A percentile compares a stretch with the other conserved stretches of the same genome.
These are phyloP conservation scores for Hanseniaspora osmophila DNA, from an alignment of 805 yeast species.

Conservation along the genomic window DNA sequence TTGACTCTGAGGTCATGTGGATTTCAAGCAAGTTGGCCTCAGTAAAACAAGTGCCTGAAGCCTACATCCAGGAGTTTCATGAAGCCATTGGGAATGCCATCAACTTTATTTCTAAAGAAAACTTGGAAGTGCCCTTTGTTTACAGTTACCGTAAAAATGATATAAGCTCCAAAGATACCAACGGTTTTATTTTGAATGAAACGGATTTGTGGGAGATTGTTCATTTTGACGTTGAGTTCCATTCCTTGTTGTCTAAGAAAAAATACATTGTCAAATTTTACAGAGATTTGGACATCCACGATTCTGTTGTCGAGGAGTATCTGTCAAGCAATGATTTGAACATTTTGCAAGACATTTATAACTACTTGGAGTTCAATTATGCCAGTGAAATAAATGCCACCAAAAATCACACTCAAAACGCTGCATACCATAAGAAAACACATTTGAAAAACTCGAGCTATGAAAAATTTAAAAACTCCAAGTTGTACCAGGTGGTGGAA, in stretches of 20 bases:
- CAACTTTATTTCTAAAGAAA: conserved; percentile 60
- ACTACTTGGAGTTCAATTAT: conserved; percentile 64
- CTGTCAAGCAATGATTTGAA: conserved; percentile 40
- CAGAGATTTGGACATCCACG: conserved; percentile 39
- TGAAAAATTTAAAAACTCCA: conserved; percentile 54
- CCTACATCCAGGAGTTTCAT: conserved; percentile 38
- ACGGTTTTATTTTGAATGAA: conserved; percentile 40
- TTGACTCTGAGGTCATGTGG: conserved; percentile 67
- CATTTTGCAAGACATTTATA: conserved; percentile 62
- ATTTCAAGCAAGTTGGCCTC: conserved; percentile 46
- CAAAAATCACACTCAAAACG: conserved; percentile 14
- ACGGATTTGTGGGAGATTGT: conserved; percentile 80
- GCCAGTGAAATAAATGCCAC: conserved; percentile 27
- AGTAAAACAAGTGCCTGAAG: conserved; percentile 35
- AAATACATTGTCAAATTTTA: conserved; percentile 44
- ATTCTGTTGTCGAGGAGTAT: conserved; percentile 42
- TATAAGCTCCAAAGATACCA: conserved; percentile 30
- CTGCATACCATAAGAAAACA: conserved; percentile 25
- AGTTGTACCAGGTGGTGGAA: conserved; percentile 48
- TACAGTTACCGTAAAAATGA: conserved; percentile 93
- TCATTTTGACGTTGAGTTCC: conserved; percentile 76
- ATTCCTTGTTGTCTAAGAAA: conserved; percentile 66
- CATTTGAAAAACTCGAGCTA: conserved; percentile 49
- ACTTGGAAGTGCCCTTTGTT: conserved; percentile 84
- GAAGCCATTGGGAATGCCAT: conserved; percentile 58